Base-by-base conservation (phyloP, 208 protist species). In the Leishmania turanica region DNA sequence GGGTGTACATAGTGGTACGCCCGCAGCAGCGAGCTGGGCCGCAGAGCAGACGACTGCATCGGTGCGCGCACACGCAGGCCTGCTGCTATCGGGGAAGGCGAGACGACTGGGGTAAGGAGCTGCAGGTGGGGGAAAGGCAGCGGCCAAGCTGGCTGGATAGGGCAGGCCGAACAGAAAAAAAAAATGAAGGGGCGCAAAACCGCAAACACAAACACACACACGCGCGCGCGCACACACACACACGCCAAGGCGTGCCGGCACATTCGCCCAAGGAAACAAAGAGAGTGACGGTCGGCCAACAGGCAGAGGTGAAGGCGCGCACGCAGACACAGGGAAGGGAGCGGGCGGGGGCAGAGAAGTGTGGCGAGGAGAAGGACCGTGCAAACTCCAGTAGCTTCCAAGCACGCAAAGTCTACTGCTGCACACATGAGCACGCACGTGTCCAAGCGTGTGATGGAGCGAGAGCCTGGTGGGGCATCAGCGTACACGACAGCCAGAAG, bases 1-100 rank as follows among this genome's bases (percentile, higher is more conserved):
- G 95, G 95, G 80, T 97, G 95, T 19, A 97, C 90, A 84, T 97
- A 97, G 90, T 97, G 95, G 77, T 96, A 97, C 31, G 92, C 94
- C 8, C 83, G 89, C 37, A 88, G 83, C 53, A 82, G 9, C 42
- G 62, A 56, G 37, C 83, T 94, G 40, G 73, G 80, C 37, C 85
- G 85, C 72, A 96, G 82, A 6, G 92, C 60, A 9, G 80, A 83
- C 51, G 66, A 66, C 80, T 81, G 53, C 78, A 85, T 84, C 13
- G 6, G 49, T 31, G 40, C 62, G 42, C 42, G 56, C 42, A 47
- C 75, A 79, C 62, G 31, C 71, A 74, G 27, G 27, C 27, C 69
- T 45, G 21, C 9, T 6, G 9, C 5, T n/a, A 19, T 37, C n/a
- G 37, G 3, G 37, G 19, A 40, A 47, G 13, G 17, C 47, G 17